Percentiles rank a stretch among this genome's conserved stretches.
Conservation (phyloP, 2,329 filamentous ascomycete species). For the Neocatenulostroma microsporum region DNA sequence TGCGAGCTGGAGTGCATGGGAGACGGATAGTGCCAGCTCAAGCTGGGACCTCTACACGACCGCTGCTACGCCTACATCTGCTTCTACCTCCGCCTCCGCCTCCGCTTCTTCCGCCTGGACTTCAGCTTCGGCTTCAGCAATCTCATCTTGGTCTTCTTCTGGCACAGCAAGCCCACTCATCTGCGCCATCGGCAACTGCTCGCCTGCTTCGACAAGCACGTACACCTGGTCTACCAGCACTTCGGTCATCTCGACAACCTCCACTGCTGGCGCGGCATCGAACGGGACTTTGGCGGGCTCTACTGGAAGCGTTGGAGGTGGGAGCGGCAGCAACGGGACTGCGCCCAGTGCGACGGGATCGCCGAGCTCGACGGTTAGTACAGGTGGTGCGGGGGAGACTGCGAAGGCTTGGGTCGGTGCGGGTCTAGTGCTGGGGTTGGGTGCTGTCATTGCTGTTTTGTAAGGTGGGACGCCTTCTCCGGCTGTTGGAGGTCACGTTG, state of each 20-base stretch:
- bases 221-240: not conserved
- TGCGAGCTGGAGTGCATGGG: slow-evolving; percentile 9
- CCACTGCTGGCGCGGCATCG: not conserved
- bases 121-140: slow-evolving; percentile 4
- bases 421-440: slow-evolving; percentile 11
- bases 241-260: not conserved
- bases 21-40: slow-evolving; percentile 9
- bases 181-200: not conserved
- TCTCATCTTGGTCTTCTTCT: slow-evolving; percentile 4
- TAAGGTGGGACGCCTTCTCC: slow-evolving; percentile 5
- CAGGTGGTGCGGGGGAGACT: slow-evolving; percentile 6
- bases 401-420: slow-evolving; percentile 9
- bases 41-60: slow-evolving; percentile 14
- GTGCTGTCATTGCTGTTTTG: slow-evolving; percentile 10
- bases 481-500: no score
- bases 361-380: slow-evolving; percentile 7
- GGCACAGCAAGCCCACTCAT: not conserved
- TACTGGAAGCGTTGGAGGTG: not conserved
- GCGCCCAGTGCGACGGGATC: slow-evolving; percentile 5
- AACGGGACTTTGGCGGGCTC: not conserved
- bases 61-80: not conserved
- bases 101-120: slow-evolving; percentile 2
- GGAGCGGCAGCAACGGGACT: slow-evolving; percentile 3
- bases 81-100: not conserved
- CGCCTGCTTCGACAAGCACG: not conserved